phyloP scores from a whole-genome alignment of 257 asterid species.

The Jacaranda mimosifolia region DNA sequence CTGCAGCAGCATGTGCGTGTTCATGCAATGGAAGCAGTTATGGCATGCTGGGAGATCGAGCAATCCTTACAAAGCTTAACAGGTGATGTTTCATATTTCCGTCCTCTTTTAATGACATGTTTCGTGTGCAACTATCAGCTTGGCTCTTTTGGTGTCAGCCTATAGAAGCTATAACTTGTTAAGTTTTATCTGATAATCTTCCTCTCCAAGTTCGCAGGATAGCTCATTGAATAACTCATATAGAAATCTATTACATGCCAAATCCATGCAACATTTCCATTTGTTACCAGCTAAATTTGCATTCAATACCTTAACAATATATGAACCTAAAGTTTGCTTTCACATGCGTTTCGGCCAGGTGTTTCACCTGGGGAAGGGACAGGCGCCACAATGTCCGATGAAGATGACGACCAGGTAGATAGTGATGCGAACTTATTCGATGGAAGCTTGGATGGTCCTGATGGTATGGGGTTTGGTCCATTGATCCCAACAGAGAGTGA shows the following conservation, averaged over 20 bases:
- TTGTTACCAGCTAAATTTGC: neutral
- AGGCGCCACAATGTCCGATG: slow-evolving; percentile 71
- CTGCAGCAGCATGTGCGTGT: slow-evolving; percentile 75
- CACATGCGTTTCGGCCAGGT: slow-evolving; percentile 42
- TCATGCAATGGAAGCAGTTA: slow-evolving; percentile 80
- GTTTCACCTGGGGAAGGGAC: slow-evolving; percentile 72
- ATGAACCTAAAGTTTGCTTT: neutral
- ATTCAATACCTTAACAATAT: too few species aligned
- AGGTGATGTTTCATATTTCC: slow-evolving; percentile 40
- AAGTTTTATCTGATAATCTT: neutral
- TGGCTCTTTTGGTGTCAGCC: neutral
- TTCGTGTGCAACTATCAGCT: too few species aligned
- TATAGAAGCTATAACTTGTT: neutral
- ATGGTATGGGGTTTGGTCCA: slow-evolving; percentile 62
- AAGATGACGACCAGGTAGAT: slow-evolving; percentile 59
- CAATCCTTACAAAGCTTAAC: slow-evolving; percentile 75
- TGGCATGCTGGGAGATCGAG: slow-evolving; percentile 83
- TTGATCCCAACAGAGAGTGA: slow-evolving; percentile 64
- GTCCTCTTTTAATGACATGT: too few species aligned
- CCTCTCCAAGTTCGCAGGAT: neutral
- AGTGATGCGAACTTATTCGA: slow-evolving; percentile 57
- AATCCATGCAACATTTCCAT: too few species aligned
- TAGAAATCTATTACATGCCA: neutral
- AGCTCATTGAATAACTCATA: neutral
- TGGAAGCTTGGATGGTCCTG: slow-evolving; percentile 53